These are phyloP conservation scores for Phytopythium aichiense DNA, from an alignment of 352 stramenopile genomes.

Conservation along the genomic window DNA sequence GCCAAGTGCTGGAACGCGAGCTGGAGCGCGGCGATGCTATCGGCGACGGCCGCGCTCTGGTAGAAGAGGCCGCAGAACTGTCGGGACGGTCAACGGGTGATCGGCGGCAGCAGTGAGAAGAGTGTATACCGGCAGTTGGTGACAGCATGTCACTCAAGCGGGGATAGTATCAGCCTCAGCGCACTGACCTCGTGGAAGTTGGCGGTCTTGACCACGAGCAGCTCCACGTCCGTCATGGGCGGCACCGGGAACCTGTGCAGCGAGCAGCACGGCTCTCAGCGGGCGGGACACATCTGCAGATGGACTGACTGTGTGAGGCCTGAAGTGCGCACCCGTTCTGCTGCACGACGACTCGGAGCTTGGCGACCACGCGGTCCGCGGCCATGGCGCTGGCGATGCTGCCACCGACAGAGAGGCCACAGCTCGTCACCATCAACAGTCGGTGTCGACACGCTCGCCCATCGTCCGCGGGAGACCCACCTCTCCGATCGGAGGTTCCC, in stretches of 20 bases:
- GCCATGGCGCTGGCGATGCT: slow-evolving; percentile 47
- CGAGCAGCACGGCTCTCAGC: not conserved
- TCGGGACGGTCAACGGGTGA: not conserved
- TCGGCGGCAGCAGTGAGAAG: not conserved
- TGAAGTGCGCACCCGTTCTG: slow-evolving; percentile 31
- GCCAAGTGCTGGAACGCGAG: slow-evolving; percentile 35
- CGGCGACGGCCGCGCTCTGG: slow-evolving; percentile 28
- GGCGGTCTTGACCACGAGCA: slow-evolving; percentile 44
- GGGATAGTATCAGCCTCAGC: not conserved
- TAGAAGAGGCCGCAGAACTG: slow-evolving; percentile 59
- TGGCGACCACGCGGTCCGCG: slow-evolving; percentile 41
- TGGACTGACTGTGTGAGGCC: not conserved
- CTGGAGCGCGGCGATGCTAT: slow-evolving; percentile 37
- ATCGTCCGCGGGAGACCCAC: slow-evolving; percentile 6
- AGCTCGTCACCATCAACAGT: not conserved
- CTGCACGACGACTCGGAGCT: slow-evolving; percentile 40
- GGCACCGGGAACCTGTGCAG: slow-evolving; percentile 34
- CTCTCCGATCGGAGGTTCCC: slow-evolving; percentile 32
- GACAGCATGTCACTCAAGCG: not conserved
- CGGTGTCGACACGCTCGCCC: not conserved
- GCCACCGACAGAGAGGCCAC: not conserved
- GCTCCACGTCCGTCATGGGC: slow-evolving; percentile 46
- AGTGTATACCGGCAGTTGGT: not conserved
- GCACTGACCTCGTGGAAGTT: slow-evolving; percentile 49
- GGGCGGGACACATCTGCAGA: not conserved